Evolutionary conservation across 1,284 basidiomycete species (phyloP), one percentile per base, ranked within the genome.

Genomic region (Ceratobasidium sp.): DNA sequence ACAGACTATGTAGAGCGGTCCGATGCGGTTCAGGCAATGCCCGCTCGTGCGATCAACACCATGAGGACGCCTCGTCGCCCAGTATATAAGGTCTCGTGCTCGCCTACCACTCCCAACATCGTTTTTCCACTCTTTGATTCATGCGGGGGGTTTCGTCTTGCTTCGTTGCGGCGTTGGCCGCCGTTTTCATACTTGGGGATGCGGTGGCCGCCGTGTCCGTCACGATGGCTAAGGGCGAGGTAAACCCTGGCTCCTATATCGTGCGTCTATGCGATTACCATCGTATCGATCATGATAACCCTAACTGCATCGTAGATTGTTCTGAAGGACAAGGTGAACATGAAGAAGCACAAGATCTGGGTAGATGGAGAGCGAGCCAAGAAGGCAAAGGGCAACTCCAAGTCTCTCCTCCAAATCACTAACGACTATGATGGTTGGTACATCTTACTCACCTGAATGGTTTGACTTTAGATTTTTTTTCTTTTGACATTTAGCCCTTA

Each of bases 101-200:
- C 44, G 44, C 7, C 46, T n/a, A 1, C n/a, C 57, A 12, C 52
- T 26, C n/a, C 38, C 15, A 71, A 15, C 59, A 48, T 28, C 46
- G 3, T 17, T 26, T 15, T 48, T n/a, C 1, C n/a, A 10, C 3
- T 33, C 33, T 2, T 33, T 33, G 33, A 33, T 28, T 26, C 9
- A 74, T 74, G 70, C 70, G 70, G 23, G 57, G 44, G 17, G 52
- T 74, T 42, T 12, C 28, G 15, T 74, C 70, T 57, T 64, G 6
- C 42, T 17, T 74, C 20, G 57, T 52, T 5, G 48, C 57, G 59
- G 70, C 59, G 2, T 28, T 74, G 17, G 48, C 59, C 15, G 59
- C 46, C 13, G 20, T 62, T 3, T n/a, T 33, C 12, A 42, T 44
- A 2, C 15, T 74, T 20, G 28, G 40, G 13, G 59, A 64, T 52